A percentile compares a stretch with the other conserved stretches of the same genome.
Conservation (phyloP, 306 rosid genomes). For the Cucurbita moschata region DNA sequence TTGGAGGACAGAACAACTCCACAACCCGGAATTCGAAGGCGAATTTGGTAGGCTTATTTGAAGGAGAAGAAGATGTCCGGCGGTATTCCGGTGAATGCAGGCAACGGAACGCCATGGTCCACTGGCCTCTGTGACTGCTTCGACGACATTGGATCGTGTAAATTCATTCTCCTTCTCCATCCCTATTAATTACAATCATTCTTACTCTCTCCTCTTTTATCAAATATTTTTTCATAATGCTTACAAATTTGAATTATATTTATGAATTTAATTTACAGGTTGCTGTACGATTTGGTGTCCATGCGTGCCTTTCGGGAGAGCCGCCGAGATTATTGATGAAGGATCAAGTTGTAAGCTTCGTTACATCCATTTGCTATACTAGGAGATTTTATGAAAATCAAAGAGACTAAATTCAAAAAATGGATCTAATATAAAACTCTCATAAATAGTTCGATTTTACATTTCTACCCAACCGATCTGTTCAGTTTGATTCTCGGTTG, state of each 20-base stretch:
- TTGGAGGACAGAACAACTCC: neutral
- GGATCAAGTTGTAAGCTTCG: slow-evolving; percentile 45
- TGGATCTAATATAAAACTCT: too few relatives aligned
- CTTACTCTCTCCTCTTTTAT: too few relatives aligned
- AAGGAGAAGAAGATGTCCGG: neutral
- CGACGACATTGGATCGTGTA: neutral
- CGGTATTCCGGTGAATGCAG: neutral
- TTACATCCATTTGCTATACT: neutral
- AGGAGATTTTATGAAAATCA: too few relatives aligned
- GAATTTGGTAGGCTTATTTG: neutral
- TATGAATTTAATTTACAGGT: slow-evolving; percentile 17
- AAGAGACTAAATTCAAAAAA: too few relatives aligned
- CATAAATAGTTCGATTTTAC: too few relatives aligned
- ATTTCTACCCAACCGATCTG: too few relatives aligned
- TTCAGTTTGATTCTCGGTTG: too few relatives aligned
- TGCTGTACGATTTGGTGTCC: slow-evolving; percentile 62
- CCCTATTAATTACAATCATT: neutral
- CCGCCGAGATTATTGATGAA: slow-evolving; percentile 53
- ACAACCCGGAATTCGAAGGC: neutral
- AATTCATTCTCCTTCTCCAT: neutral
- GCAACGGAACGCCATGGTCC: neutral
- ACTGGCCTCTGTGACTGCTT: neutral
- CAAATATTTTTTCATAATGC: neutral
- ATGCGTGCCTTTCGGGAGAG: slow-evolving; percentile 56
- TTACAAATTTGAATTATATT: neutral